phyloP scores from a whole-genome alignment of 176 grass and related monocot genomes.

The Aegilops bicornis region DNA sequence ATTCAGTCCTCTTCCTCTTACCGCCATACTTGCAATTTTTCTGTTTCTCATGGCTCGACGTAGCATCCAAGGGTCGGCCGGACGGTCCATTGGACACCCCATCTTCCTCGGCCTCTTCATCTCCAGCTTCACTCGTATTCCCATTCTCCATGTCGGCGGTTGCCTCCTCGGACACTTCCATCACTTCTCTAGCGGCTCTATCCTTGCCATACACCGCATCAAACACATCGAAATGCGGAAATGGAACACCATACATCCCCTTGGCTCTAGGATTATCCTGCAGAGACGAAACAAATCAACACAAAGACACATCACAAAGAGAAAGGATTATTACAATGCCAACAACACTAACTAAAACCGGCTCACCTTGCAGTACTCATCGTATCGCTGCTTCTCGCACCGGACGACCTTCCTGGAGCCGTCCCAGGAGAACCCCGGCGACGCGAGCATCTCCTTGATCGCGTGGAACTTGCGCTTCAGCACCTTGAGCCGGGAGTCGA shows the following conservation, averaged over 20 bases:
- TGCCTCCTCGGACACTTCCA: slow-evolving; percentile 35
- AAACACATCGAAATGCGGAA: slow-evolving; percentile 42
- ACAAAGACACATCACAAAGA: neutral
- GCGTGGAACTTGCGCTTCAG: slow-evolving; percentile 41
- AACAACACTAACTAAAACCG: neutral
- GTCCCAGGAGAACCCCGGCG: slow-evolving; percentile 38
- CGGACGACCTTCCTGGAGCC: slow-evolving; percentile 18
- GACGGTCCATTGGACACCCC: slow-evolving; percentile 1
- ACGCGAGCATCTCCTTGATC: slow-evolving; percentile 45
- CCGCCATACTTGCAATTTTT: neutral
- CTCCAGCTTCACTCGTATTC: slow-evolving; percentile 30
- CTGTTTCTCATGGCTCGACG: slow-evolving; percentile 21
- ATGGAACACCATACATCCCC: slow-evolving; percentile 36
- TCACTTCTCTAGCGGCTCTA: slow-evolving; percentile 4
- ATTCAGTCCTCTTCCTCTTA: slow-evolving; percentile 29
- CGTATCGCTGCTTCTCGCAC: slow-evolving; percentile 34
- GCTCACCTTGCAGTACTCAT: slow-evolving; percentile 35
- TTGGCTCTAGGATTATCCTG: slow-evolving; percentile 53
- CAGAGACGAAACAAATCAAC: slow-evolving; percentile 20
- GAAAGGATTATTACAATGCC: neutral
- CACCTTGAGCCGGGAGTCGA: slow-evolving; percentile 46
- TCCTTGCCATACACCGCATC: slow-evolving; percentile 49
- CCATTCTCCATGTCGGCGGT: slow-evolving; percentile 33
- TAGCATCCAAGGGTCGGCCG: neutral
- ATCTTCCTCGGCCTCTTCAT: slow-evolving; percentile 31